Evolutionary conservation across 352 stramenopile genomes (phyloP), one percentile per base, ranked within the genome.

Genomic region (Phytophthora hibernalis): DNA sequence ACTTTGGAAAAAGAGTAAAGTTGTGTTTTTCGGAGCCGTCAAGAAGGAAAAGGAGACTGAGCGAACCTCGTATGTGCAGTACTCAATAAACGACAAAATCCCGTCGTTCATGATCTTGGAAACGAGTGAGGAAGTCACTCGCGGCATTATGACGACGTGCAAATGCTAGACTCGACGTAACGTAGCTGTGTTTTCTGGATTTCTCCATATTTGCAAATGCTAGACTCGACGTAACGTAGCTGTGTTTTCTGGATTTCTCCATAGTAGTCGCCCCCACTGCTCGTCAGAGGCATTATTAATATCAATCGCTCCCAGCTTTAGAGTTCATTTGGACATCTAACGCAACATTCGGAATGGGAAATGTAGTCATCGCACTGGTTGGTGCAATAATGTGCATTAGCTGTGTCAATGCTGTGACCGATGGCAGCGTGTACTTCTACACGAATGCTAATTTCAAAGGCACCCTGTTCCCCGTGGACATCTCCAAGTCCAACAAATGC

Each of bases 401-500:
- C 24, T 28, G 24, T 5, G 24, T 28, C 24, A 28, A 28, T 28
- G 38, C 28, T 16, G 30, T 43, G 16, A 43, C 18, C 12, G 11
- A 18, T 13, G 48, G 15, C 30, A 54, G 48, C 15, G 48, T 54
- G 5, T 54, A 54, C 31, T 54, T 54, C 48, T 54, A 54, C 28
- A 54, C 30, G 11, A 30, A 54, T 15, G 15, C n/a, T 13, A 44
- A 54, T 22, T 43, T 54, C n/a, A 13, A 20, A 5, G 48, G 48
- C 30, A 54, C 48, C 8, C 30, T 54, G 13, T 54, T 54, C n/a
- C 48, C 48, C 48, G 48, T 54, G n/a, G 31, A 54, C 48, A 43
- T 54, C 28, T 21, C 24, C 48, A 28, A 28, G 16, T 33, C 30
- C 8, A 42, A 45, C 9, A 55, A 44, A 12, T 55, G 49, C 49